Conservation (phyloP, 1,284 basidiomycete species). For the Cutaneotrichosporon cavernicola region DNA sequence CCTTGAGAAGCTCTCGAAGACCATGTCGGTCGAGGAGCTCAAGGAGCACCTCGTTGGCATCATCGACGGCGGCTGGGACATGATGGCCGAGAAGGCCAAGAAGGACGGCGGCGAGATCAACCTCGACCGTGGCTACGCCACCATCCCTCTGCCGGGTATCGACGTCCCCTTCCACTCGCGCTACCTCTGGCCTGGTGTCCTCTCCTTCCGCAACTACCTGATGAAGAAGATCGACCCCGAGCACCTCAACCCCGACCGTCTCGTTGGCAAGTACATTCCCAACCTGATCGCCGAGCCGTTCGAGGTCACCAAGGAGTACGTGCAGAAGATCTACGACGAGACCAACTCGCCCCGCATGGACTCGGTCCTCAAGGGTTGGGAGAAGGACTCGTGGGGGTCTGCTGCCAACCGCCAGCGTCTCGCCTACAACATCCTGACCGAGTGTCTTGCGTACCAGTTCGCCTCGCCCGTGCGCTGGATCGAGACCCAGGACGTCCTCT, state of each 20-base stretch:
- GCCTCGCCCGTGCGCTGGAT: conserved; percentile 97
- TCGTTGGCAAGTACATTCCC: conserved; percentile 92
- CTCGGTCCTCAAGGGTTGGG: conserved; percentile 90
- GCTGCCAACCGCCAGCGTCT: conserved; percentile 82
- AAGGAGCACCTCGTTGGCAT: conserved; percentile 75
- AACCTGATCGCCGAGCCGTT: conserved; percentile 96
- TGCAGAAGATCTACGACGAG: conserved; percentile 91
- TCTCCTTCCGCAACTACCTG: conserved; percentile 72
- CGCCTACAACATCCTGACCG: conserved; percentile 92
- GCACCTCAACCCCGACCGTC: conserved; percentile 85
- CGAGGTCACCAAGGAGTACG: conserved; percentile 83
- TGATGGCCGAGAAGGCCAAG: conserved; percentile 71
- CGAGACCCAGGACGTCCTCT: conserved; percentile 94
- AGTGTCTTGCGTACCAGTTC: conserved; percentile 88
- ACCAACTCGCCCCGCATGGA: conserved; percentile 90
- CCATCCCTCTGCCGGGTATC: conserved; percentile 93
- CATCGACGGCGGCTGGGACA: conserved; percentile 75
- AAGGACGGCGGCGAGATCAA: conserved; percentile 74
- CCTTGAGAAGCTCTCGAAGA: conserved; percentile 72
- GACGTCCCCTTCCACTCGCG: conserved; percentile 98
- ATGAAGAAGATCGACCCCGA: conserved; percentile 95
- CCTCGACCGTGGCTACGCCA: conserved; percentile 93
- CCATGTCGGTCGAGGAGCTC: conserved; percentile 52
- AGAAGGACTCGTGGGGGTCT: conserved; percentile 82
- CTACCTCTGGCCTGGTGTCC: conserved; percentile 97